A percentile compares a stretch with the other conserved stretches of the same genome.
These are phyloP conservation scores for Colletotrichum sp. DNA, from an alignment of 2,329 filamentous ascomycete species.

Conservation along the genomic window DNA sequence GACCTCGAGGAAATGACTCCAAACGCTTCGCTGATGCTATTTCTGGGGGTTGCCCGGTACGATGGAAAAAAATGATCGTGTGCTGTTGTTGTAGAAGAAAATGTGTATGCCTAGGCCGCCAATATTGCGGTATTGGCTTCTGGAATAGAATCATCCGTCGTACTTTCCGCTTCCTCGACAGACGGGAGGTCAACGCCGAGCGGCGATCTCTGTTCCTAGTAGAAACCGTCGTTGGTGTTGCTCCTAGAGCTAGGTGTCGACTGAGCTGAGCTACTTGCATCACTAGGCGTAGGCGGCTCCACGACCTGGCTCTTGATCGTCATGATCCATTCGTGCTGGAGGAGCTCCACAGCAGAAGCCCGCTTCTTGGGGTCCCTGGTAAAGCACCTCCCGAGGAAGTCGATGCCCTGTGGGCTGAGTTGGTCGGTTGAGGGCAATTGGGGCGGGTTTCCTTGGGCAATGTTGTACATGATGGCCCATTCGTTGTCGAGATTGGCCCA, in stretches of 20 bases:
- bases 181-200: neutral
- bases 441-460: conserved; percentile 93
- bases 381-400: conserved; percentile 90
- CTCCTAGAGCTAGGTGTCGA: conserved; percentile 25
- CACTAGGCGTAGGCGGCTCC: conserved; percentile 68
- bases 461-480: conserved; percentile 99
- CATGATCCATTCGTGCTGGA: conserved; percentile 93
- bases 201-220: conserved; percentile 13
- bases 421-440: conserved; percentile 83
- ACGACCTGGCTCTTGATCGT: conserved; percentile 69
- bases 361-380: conserved; percentile 80
- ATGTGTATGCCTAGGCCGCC: neutral
- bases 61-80: neutral
- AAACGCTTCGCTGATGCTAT: conserved; percentile 25
- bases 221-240: conserved; percentile 23
- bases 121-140: neutral
- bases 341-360: conserved; percentile 82
- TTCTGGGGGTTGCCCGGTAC: conserved; percentile 18
- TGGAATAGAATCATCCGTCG: neutral
- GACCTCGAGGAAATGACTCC: conserved; percentile 20
- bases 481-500: conserved; percentile 98
- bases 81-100: neutral
- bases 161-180: neutral
- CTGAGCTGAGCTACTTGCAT: conserved; percentile 49
- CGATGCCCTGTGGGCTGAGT: conserved; percentile 81